phyloP scores from a whole-genome alignment of 805 yeast species.

The Saccharomycopsis selenospora region DNA sequence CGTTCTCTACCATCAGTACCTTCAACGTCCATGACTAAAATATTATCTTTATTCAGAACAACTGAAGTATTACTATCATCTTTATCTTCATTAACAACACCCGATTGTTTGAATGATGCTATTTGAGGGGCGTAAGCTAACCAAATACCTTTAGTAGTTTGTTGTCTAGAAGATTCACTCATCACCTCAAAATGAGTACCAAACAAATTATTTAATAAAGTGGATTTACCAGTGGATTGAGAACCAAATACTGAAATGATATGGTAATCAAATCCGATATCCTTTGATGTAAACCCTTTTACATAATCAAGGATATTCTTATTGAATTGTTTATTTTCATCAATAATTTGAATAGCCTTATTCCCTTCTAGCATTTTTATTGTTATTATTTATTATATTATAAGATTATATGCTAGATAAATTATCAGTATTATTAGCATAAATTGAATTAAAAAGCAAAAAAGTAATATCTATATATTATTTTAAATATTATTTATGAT shows the following conservation, averaged over 20 bases:
- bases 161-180: conserved; percentile 81
- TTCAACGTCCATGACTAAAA: conserved; percentile 92
- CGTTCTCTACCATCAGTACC: conserved; percentile 95
- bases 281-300: conserved; percentile 29
- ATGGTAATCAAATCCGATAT: conserved; percentile 69
- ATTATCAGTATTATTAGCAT: too few species aligned
- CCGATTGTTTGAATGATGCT: conserved; percentile 22
- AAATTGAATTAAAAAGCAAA: too few species aligned
- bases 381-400: too few species aligned
- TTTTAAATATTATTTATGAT: too few species aligned
- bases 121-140: conserved; percentile 49
- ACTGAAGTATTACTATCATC: conserved; percentile 22
- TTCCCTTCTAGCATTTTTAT: too few species aligned
- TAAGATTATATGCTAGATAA: too few species aligned
- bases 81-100: conserved; percentile 14
- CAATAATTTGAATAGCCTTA: conserved; percentile 43
- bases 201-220: conserved; percentile 78
- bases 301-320: conserved; percentile 31
- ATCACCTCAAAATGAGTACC: conserved; percentile 87
- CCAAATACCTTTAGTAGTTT: conserved; percentile 87
- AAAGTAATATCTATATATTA: too few species aligned
- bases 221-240: conserved; percentile 94
- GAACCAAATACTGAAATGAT: conserved; percentile 95
- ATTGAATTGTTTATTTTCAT: conserved; percentile 45
- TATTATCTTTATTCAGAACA: conserved; percentile 23